phyloP scores from a whole-genome alignment of 2,329 filamentous ascomycete genomes.

The Fusarium ramigenum region DNA sequence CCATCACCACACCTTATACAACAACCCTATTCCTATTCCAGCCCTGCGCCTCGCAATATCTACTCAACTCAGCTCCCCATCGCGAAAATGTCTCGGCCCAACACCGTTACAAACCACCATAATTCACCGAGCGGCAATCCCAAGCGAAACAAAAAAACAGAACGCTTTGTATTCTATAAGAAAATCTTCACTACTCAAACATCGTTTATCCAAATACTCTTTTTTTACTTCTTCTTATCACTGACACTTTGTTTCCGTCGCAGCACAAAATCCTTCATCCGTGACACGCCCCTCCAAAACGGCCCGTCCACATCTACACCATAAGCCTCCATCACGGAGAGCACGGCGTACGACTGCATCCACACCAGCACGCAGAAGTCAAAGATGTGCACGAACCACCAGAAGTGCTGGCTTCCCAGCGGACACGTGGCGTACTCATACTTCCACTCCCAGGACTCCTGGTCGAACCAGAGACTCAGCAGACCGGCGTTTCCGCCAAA shows the following conservation, averaged over 20 bases:
- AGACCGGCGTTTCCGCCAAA: conserved; percentile 93
- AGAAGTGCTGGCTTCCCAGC: conserved; percentile 87
- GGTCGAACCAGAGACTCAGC: conserved; percentile 89
- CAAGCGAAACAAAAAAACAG: conserved; percentile 13
- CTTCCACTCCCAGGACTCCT: conserved; percentile 76
- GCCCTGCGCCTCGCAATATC: neutral
- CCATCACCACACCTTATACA: neutral
- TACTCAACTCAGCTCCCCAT: neutral
- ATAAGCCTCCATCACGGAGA: conserved; percentile 38
- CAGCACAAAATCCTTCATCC: conserved; percentile 19
- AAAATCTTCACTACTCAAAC: conserved; percentile 18
- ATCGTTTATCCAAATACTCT: conserved; percentile 28
- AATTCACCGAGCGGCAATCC: conserved; percentile 10
- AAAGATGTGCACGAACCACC: conserved; percentile 89
- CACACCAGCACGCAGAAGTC: conserved; percentile 62
- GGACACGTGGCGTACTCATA: conserved; percentile 83
- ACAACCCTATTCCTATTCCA: neutral
- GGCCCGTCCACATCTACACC: conserved; percentile 50
- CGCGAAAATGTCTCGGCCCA: conserved; percentile 31
- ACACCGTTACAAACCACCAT: neutral
- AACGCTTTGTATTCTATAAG: conserved; percentile 32
- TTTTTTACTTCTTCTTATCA: conserved; percentile 24
- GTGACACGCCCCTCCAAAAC: conserved; percentile 33
- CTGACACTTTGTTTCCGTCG: conserved; percentile 29
- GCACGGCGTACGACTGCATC: conserved; percentile 39